phyloP scores from a whole-genome alignment of 2,329 filamentous ascomycete genomes.

The Alternaria novae-zelandiae region DNA sequence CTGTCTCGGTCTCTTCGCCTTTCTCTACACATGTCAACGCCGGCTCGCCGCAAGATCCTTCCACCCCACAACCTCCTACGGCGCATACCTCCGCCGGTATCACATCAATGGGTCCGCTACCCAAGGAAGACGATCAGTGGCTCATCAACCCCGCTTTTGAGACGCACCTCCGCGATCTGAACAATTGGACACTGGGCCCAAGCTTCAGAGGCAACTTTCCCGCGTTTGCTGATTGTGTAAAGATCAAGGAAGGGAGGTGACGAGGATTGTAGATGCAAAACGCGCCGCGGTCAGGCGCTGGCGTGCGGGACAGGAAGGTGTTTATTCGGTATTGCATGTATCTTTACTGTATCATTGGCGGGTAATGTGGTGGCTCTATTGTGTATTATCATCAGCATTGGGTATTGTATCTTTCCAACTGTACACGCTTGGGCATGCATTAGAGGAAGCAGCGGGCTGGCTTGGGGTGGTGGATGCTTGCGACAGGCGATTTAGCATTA shows the following conservation, averaged over 20 bases:
- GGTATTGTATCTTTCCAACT: conserved; percentile 3
- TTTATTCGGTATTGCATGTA: conserved; percentile 8
- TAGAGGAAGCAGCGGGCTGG: not conserved
- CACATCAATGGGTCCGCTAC: conserved; percentile 11
- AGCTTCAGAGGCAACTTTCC: conserved; percentile 72
- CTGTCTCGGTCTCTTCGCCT: conserved; percentile 32
- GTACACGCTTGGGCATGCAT: not conserved
- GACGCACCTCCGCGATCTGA: conserved; percentile 73
- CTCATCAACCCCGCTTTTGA: conserved; percentile 89
- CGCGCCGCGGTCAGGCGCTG: not conserved
- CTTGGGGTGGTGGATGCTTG: not conserved
- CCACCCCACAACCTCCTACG: conserved; percentile 27
- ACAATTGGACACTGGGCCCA: conserved; percentile 82
- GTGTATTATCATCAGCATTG: conserved; percentile 10
- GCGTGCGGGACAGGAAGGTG: conserved; percentile 2
- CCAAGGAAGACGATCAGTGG: conserved; percentile 63
- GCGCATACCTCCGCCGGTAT: conserved; percentile 24
- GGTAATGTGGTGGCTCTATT: conserved; percentile 2
- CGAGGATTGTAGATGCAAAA: conserved; percentile 14
- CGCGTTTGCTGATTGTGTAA: conserved; percentile 48
- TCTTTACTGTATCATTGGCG: not conserved
- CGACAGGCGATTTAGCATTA: not conserved
- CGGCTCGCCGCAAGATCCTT: conserved; percentile 32
- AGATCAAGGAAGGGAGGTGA: conserved; percentile 41
- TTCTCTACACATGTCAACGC: conserved; percentile 41